Evolutionary conservation across 192 early-diverging fungal genomes (phyloP).

Genomic region (Coemansia sp.): DNA sequence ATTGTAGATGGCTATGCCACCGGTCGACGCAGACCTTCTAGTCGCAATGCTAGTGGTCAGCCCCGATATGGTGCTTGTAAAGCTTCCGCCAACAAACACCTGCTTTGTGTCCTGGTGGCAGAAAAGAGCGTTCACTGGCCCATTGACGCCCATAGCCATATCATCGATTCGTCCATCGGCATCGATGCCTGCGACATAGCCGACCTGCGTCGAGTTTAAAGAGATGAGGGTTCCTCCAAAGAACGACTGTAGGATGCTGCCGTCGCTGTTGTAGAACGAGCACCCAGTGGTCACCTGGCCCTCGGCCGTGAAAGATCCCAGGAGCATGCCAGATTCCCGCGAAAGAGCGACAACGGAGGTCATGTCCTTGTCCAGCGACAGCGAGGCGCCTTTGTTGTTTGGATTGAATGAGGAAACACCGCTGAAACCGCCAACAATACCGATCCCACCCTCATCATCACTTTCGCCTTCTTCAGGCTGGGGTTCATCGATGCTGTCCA

Average conservation of each 20-base stretch:
- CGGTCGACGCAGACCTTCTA: conserved; percentile 30
- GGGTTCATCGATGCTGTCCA: conserved; percentile 7
- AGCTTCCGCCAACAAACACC: conserved; percentile 56
- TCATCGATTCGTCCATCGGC: conserved; percentile 22
- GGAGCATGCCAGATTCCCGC: conserved; percentile 26
- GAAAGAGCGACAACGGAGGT: conserved; percentile 46
- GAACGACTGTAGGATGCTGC: conserved; percentile 26
- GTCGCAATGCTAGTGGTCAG: conserved; percentile 26
- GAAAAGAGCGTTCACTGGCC: conserved; percentile 45
- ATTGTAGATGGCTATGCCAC: conserved; percentile 35
- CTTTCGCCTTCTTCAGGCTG: not conserved
- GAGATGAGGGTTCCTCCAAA: conserved; percentile 45
- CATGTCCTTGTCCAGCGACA: conserved; percentile 29
- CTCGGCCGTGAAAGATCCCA: conserved; percentile 25
- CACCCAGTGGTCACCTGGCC: conserved; percentile 40
- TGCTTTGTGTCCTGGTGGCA: conserved; percentile 40
- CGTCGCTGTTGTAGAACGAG: conserved; percentile 37
- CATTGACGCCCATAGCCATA: conserved; percentile 49
- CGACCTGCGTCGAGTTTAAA: conserved; percentile 31
- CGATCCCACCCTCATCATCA: conserved; percentile 36
- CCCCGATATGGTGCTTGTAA: conserved; percentile 35
- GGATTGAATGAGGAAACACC: conserved; percentile 48
- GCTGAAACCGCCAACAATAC: conserved; percentile 52
- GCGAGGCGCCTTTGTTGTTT: conserved; percentile 21
- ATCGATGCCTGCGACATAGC: conserved; percentile 43